phyloP scores from a whole-genome alignment of 2,329 filamentous ascomycete species.

The Fusarium illudens region DNA sequence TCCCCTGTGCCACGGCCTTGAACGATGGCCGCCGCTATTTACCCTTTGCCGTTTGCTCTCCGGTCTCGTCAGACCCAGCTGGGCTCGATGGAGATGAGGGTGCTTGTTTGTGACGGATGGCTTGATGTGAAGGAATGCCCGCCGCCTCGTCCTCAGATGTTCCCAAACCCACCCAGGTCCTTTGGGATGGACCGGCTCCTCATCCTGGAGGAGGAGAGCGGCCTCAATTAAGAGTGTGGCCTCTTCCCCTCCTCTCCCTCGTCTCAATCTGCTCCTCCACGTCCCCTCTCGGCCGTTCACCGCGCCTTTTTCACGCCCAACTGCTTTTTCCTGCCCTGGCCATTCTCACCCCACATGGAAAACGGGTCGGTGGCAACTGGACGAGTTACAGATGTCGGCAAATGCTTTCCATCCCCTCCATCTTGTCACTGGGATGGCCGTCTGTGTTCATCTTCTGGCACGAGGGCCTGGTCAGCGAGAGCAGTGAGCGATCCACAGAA shows the following conservation, averaged over 20 bases:
- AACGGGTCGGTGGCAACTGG: conserved; percentile 31
- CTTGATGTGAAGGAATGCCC: conserved; percentile 1
- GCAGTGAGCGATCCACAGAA: conserved; percentile 25
- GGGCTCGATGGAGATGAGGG: neutral
- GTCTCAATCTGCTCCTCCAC: conserved; percentile 9
- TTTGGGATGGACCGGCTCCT: neutral
- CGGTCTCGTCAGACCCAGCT: neutral
- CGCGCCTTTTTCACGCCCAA: conserved; percentile 28
- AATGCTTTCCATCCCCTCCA: conserved; percentile 16
- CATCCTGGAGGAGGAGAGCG: neutral
- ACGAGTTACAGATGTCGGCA: conserved; percentile 8
- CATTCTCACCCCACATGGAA: conserved; percentile 36
- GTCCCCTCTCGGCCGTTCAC: conserved; percentile 20
- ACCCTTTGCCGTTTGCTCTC: conserved; percentile 1
- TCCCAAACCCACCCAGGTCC: neutral
- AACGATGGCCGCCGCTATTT: conserved; percentile 2
- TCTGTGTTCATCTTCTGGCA: conserved; percentile 3
- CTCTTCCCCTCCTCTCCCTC: conserved; percentile 18
- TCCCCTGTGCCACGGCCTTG: conserved; percentile 35
- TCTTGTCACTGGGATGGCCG: conserved; percentile 6
- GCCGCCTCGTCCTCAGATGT: neutral
- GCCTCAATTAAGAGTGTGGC: conserved; percentile 3
- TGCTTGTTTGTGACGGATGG: conserved; percentile 1
- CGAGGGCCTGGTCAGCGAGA: neutral
- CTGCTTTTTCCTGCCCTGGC: conserved; percentile 25